Conservation (phyloP, 1,284 basidiomycete genomes). For the Puccinia polysora region DNA sequence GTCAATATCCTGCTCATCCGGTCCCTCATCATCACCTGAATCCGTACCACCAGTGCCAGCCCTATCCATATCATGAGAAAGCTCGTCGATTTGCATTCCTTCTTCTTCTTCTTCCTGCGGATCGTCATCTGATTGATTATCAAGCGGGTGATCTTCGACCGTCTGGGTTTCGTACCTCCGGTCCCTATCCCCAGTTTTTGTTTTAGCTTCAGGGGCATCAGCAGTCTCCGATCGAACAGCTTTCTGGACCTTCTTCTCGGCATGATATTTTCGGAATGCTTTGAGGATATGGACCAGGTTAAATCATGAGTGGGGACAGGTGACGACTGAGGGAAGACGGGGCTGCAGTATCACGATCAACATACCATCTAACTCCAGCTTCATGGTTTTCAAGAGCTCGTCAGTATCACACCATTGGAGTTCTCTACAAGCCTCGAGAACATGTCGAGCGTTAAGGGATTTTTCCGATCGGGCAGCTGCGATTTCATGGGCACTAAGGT, state of each 20-base stretch:
- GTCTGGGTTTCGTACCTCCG: too few species aligned
- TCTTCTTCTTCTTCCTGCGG: too few species aligned
- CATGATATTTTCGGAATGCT: conserved; percentile 38
- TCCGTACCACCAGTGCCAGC: too few species aligned
- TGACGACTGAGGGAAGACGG: background rate
- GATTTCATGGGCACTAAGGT: conserved; percentile 26
- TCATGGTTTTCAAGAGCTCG: conserved; percentile 16
- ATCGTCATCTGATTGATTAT: too few species aligned
- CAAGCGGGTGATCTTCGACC: too few species aligned
- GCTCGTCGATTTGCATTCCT: too few species aligned
- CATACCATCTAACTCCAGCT: conserved; percentile 25
- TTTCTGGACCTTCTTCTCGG: conserved; percentile 31
- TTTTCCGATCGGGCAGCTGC: conserved; percentile 31
- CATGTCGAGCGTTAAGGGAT: conserved; percentile 28
- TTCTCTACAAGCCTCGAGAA: conserved; percentile 34
- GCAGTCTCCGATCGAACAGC: background rate
- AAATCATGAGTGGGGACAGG: background rate
- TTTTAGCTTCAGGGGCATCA: background rate
- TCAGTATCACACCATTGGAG: conserved; percentile 29
- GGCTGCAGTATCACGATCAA: background rate
- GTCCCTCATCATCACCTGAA: too few species aligned
- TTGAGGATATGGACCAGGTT: background rate
- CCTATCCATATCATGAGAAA: too few species aligned
- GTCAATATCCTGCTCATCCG: too few species aligned
- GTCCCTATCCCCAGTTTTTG: too few species aligned